Evolutionary conservation across 768 basidiomycete species (phyloP).

Genomic region (Leccinellum luteum): DNA sequence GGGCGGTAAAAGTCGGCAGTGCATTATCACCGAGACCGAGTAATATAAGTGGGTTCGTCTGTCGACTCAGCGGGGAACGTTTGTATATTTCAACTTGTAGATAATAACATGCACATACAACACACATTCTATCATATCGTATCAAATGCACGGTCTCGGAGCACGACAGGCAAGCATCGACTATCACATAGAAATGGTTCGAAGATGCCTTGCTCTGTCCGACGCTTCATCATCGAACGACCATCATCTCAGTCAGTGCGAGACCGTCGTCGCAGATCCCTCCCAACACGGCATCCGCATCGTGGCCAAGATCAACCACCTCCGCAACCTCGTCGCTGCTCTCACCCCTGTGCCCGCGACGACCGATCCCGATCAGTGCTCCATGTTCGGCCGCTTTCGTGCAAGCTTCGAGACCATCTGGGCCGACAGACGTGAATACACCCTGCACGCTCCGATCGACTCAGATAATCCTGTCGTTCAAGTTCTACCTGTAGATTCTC

Average conservation of each 20-base stretch:
- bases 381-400: constrained; percentile 20
- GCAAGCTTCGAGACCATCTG: constrained; percentile 20
- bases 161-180: constrained; percentile 19
- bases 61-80: too few relatives aligned
- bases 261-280: constrained; percentile 1
- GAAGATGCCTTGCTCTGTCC: constrained; percentile 12
- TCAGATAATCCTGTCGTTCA: constrained; percentile 2
- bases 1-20: background rate
- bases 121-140: background rate
- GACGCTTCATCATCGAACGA: background rate
- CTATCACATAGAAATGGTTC: constrained; percentile 16
- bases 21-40: background rate
- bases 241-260: background rate
- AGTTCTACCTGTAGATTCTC: background rate
- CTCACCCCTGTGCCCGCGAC: constrained; percentile 24
- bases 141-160: constrained; percentile 11
- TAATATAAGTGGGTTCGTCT: too few relatives aligned
- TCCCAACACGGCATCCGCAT: constrained; percentile 15
- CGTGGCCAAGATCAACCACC: constrained; percentile 21
- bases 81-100: too few relatives aligned
- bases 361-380: constrained; percentile 11
- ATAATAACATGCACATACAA: too few relatives aligned
- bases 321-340: constrained; percentile 17
- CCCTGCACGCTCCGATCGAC: constrained; percentile 2
- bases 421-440: constrained; percentile 13